These are phyloP conservation scores for Cladophialophora exuberans DNA, from an alignment of 2,329 filamentous ascomycete species.

Conservation along the genomic window DNA sequence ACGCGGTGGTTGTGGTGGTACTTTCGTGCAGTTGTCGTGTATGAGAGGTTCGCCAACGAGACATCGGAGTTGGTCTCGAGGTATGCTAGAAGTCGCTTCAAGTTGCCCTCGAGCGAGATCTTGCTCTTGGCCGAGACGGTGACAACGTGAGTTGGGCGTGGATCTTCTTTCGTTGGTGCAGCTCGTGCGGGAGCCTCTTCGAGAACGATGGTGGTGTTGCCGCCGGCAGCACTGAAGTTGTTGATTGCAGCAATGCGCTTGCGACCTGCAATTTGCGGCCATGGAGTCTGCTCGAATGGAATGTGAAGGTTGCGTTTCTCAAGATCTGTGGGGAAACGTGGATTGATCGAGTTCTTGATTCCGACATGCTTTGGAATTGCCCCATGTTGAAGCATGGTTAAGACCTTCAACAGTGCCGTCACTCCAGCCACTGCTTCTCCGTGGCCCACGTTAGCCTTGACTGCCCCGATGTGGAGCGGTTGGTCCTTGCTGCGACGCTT, in stretches of 20 bases:
- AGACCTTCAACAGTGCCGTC: conserved; percentile 58
- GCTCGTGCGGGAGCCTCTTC: conserved; percentile 37
- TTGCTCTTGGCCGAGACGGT: conserved; percentile 59
- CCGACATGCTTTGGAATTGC: conserved; percentile 35
- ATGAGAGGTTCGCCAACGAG: conserved; percentile 59
- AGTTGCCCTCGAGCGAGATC: conserved; percentile 52
- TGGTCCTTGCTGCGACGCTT: conserved; percentile 38
- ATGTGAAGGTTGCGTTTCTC: conserved; percentile 47
- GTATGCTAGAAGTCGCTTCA: conserved; percentile 55
- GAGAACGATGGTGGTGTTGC: conserved; percentile 60
- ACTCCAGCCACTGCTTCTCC: conserved; percentile 47
- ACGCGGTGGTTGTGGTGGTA: conserved; percentile 56
- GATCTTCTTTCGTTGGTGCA: conserved; percentile 44
- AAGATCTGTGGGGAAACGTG: conserved; percentile 46
- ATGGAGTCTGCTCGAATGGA: conserved; percentile 51
- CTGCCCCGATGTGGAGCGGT: conserved; percentile 58
- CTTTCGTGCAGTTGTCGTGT: conserved; percentile 66
- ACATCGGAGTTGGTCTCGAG: conserved; percentile 54
- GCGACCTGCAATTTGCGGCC: conserved; percentile 43
- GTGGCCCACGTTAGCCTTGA: conserved; percentile 68
- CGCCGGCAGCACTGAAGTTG: conserved; percentile 72
- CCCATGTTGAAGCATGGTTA: conserved; percentile 36
- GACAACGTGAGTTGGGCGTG: conserved; percentile 59
- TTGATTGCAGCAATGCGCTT: conserved; percentile 56
- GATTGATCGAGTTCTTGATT: conserved; percentile 47